Base-by-base conservation (phyloP, 2,329 filamentous ascomycete genomes). In the Cytospora leucostoma region DNA sequence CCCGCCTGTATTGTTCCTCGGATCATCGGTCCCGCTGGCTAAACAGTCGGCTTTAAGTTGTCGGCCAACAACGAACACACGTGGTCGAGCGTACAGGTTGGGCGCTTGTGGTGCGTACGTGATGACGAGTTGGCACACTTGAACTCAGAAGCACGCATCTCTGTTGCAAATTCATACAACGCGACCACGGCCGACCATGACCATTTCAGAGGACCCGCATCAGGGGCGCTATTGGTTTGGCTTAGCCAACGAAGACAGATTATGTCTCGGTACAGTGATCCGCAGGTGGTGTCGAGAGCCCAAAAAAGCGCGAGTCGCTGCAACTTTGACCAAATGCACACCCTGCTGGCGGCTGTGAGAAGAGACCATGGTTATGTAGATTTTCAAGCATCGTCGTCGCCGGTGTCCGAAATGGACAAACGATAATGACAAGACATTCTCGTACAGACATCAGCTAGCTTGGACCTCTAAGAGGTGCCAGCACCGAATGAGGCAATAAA, bases 31-130 rank as follows among this genome's bases (percentile, higher is more conserved):
- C 27, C 11, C 37, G 27, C 27, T 27, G 27, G 27, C 27, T 27
- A 27, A 4, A 27, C 4, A 4, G 27, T 27, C 51, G 32, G 34
- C 37, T 27, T 19, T 53, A 44, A 34, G 7, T 51, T 56, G 49
- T 59, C 50, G 4, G 47, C 51, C 38, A 53, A 60, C 15, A 19
- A 44, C 15, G 7, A 40, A 7, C 27, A 7, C n/a, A 32, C 19
- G 4, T 62, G 60, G 60, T 59, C 54, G 33, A n/a, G 37, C 35
- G 59, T 63, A 54, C 56, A 56, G 57, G 2, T 27, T 27, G 34
- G 35, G 3, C 50, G 44, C 33, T 10, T 11, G 44, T n/a, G 44
- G 44, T 19, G 44, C n/a, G 40, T 21, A 4, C 27, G 27, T 27
- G 35, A 10, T 37, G 12, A 37, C 35, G 35, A 37, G 35, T 37